Base-by-base conservation (phyloP, 176 grass and related monocot genomes). In the Bothriochloa decipiens region DNA sequence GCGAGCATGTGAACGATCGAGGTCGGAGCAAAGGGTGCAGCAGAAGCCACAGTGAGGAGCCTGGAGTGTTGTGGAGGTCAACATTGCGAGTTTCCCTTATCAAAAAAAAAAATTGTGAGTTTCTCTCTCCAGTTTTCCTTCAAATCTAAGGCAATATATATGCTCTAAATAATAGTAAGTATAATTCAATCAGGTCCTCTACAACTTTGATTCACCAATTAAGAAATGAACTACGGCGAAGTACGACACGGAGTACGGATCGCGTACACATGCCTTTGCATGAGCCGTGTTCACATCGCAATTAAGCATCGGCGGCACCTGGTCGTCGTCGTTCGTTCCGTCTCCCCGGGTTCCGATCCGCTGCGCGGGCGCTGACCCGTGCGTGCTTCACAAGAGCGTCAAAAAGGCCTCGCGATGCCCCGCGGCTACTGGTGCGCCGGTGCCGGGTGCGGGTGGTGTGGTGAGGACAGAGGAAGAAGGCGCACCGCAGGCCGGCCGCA, bases 221-320 rank as follows among this genome's bases (percentile, higher is more conserved):
- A 62, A 62, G 26, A 49, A 9, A 26, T 6, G 25, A 6, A 11
- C 16, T 80, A 36, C 29, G 43, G 42, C 47, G 17, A 76, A 0
- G 50, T 57, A 76, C 74, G 49, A 35, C 8, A 37, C 74, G 18
- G 74, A n/a, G 79, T 84, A 77, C 50, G 20, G 39, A 60, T n/a
- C 14, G n/a, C 36, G 70, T 75, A 26, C 37, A 36, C 20, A 47
- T 12, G 65, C 14, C 65, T 33, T 52, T 37, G 14, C 22, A 27
- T 0, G n/a, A 61, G 22, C 14, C 67, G 40, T 23, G 65, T 32
- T 80, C 75, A 49, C 42, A 33, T 27, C 2, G 1, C 11, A 14
- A 42, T 40, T 8, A 40, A 7, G 22, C 22, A 20, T 27, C 57
- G 6, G 7, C 75, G 1, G 67, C 66, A 12, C 52, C 66, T 62